phyloP scores from a whole-genome alignment of 768 basidiomycete genomes.

The Sporobolomyces phaffii region DNA sequence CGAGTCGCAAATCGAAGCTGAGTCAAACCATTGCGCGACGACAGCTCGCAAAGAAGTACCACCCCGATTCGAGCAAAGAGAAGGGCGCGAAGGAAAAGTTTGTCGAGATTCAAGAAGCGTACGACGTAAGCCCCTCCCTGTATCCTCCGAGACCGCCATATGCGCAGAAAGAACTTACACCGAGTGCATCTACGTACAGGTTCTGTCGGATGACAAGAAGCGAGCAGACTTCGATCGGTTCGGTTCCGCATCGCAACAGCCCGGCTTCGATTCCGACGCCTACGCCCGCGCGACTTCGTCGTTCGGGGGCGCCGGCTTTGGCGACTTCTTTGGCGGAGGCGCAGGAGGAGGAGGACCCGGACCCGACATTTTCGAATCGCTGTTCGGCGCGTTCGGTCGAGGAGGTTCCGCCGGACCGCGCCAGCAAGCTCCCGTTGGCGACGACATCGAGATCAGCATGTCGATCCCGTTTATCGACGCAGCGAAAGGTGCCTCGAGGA shows the following conservation, averaged over 20 bases:
- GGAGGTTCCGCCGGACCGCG: constrained; percentile 42
- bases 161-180: constrained; percentile 49
- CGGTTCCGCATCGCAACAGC: constrained; percentile 84
- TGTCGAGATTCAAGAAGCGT: constrained; percentile 92
- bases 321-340: constrained; percentile 61
- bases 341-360: constrained; percentile 48
- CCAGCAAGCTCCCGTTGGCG: constrained; percentile 46
- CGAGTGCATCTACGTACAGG: constrained; percentile 71
- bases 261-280: constrained; percentile 85
- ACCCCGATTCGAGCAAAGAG: constrained; percentile 95
- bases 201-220: constrained; percentile 89
- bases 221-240: constrained; percentile 84
- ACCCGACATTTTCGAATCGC: constrained; percentile 52
- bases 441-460: constrained; percentile 72
- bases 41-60: constrained; percentile 96
- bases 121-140: constrained; percentile 63
- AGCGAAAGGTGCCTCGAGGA: constrained; percentile 77
- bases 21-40: constrained; percentile 1
- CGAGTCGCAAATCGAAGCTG: no score
- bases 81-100: constrained; percentile 85
- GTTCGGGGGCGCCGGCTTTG: constrained; percentile 60
- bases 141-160: background rate
- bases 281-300: constrained; percentile 55
- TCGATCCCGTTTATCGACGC: constrained; percentile 84
- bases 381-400: constrained; percentile 63